Evolutionary conservation across 768 basidiomycete species (phyloP), one percentile per base, ranked within the genome.

Genomic region (Lactarius trivialis): DNA sequence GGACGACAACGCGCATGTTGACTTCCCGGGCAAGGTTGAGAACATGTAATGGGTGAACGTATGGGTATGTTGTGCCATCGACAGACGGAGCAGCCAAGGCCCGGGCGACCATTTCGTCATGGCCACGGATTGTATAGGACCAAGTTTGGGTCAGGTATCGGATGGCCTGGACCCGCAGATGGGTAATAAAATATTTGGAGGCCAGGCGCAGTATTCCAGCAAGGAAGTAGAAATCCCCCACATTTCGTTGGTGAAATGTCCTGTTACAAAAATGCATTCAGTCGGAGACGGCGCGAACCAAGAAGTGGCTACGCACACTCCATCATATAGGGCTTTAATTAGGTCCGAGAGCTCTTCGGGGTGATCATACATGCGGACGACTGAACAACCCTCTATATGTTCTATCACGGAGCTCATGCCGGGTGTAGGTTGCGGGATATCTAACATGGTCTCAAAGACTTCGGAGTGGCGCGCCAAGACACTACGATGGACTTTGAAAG

Each of bases 151-250:
- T 70, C 15, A 86, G 76, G 58, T 78, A 74, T 54, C 72, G 73
- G 57, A 85, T 79, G 37, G 80, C 81, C 62, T 80, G 75, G n/a
- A 69, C 67, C n/a, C 84, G 80, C 7, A 85, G 76, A 55, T 78
- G 76, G 7, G 72, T 67, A 36, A 85, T 78, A 68, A 84, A 80
- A 60, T 86, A 86, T 65, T 86, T 86, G 33, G 80, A 83, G 12
- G 83, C 70, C 14, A 86, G 72, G 21, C 84, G 82, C 17, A 86
- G 72, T 45, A 85, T 79, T 6, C 82, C 81, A 34, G 82, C 79
- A n/a, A 82, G 71, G 63, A 79, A 75, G 64, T 78, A 80, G 70
- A 85, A 85, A 64, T 84, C 81, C n/a, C 78, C 74, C 43, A 79
- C 72, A 30, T 70, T 73, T 34, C 71, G 68, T 60, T 77, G 76